phyloP scores from a whole-genome alignment of 2,329 filamentous ascomycete genomes.

The Diaporthe batatas region DNA sequence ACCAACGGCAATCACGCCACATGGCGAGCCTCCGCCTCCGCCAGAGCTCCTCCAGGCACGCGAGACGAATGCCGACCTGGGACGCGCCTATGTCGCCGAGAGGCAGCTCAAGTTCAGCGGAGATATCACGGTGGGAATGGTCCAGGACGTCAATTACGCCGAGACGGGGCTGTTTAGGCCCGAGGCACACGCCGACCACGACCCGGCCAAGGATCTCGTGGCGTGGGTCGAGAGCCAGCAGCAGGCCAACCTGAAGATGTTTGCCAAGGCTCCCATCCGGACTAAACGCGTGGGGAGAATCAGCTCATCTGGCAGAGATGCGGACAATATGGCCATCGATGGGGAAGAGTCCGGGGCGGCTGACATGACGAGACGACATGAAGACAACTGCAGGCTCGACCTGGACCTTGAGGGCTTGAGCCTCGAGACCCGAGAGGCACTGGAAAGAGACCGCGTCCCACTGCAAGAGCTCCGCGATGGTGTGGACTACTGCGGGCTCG shows the following conservation, averaged over 20 bases:
- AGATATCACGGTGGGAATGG: constrained; percentile 65
- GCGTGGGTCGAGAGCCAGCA: constrained; percentile 59
- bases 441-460: constrained; percentile 40
- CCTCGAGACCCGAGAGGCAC: constrained; percentile 38
- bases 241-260: constrained; percentile 54
- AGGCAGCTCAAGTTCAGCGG: constrained; percentile 58
- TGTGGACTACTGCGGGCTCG: constrained; percentile 28
- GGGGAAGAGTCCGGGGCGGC: neutral
- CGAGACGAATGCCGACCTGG: constrained; percentile 48
- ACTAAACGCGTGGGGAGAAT: constrained; percentile 16
- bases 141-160: constrained; percentile 68
- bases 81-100: constrained; percentile 53
- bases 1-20: constrained; percentile 63
- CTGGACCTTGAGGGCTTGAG: constrained; percentile 42
- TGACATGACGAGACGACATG: constrained; percentile 32
- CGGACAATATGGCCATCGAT: constrained; percentile 1
- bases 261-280: neutral
- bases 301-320: neutral
- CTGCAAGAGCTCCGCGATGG: constrained; percentile 28
- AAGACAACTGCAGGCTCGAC: constrained; percentile 40
- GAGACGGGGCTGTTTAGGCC: constrained; percentile 59
- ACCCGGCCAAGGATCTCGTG: constrained; percentile 60
- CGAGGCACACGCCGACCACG: constrained; percentile 62
- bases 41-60: neutral
- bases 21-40: constrained; percentile 63